Evolutionary conservation across 768 basidiomycete species (phyloP).

Genomic region (Mycena kentingensis): DNA sequence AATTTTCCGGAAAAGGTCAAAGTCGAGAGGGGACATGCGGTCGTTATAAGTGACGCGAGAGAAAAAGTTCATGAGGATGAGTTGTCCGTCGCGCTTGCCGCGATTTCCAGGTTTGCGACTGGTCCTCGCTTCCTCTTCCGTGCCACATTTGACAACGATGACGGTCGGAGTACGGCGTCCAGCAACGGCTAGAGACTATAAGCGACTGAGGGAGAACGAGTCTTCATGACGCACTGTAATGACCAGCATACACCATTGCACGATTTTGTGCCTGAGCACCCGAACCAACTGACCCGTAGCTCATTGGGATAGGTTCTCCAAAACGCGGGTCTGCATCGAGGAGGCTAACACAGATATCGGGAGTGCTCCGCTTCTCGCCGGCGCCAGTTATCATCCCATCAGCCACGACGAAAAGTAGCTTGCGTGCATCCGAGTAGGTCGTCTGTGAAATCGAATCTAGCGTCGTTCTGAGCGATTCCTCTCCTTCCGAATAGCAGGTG

Average conservation of each 20-base stretch:
- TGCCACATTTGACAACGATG: conserved; percentile 95
- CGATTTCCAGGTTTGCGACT: conserved; percentile 98
- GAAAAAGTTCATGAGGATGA: conserved; percentile 99
- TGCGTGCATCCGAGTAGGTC: conserved; percentile 88
- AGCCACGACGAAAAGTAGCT: conserved; percentile 90
- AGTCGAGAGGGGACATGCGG: conserved; percentile 96
- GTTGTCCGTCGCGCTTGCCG: conserved; percentile 97
- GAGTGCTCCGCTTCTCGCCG: conserved; percentile 94
- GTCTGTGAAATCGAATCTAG: conserved; percentile 92
- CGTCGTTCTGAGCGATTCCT: conserved; percentile 87
- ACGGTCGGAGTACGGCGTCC: conserved; percentile 93
- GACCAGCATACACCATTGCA: conserved; percentile 99
- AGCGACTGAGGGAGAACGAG: conserved; percentile 4
- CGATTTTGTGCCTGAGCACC: conserved; percentile 90
- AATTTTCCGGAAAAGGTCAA: conserved; percentile 95
- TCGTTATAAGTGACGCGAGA: conserved; percentile 99
- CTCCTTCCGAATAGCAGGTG: conserved; percentile 97
- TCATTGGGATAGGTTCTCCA: conserved; percentile 95
- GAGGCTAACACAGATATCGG: conserved; percentile 91
- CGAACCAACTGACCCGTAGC: conserved; percentile 86
- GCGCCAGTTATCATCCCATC: conserved; percentile 99
- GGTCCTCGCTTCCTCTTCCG: conserved; percentile 73
- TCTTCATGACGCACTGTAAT: conserved; percentile 75
- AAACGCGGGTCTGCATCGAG: conserved; percentile 94
- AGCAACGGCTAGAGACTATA: conserved; percentile 55